phyloP scores from a whole-genome alignment of 768 basidiomycete species.

The Suillus ampliporus region DNA sequence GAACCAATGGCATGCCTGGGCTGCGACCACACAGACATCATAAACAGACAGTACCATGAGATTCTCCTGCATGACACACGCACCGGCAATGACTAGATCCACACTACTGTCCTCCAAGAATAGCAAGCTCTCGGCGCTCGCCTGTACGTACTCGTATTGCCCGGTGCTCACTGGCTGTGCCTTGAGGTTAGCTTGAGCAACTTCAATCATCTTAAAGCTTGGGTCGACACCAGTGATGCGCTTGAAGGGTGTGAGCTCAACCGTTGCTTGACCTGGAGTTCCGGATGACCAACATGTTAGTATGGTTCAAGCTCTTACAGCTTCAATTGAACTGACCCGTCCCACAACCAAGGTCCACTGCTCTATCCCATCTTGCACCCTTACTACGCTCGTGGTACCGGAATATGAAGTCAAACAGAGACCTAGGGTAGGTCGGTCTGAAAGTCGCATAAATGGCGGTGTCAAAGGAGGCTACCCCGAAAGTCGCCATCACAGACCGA shows the following conservation, averaged over 20 bases:
- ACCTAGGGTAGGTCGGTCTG: constrained; percentile 74
- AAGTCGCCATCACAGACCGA: constrained; percentile 67
- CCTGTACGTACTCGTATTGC: constrained; percentile 41
- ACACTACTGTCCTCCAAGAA: constrained; percentile 56
- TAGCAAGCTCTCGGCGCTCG: constrained; percentile 59
- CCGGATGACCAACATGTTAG: not conserved
- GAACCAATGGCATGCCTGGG: constrained; percentile 86
- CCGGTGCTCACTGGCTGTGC: constrained; percentile 25
- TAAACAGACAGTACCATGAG: not conserved
- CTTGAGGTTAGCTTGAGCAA: constrained; percentile 43
- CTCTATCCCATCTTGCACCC: constrained; percentile 51
- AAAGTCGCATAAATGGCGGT: constrained; percentile 67
- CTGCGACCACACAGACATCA: constrained; percentile 39
- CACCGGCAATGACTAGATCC: constrained; percentile 74
- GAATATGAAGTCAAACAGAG: constrained; percentile 67
- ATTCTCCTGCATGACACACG: constrained; percentile 19
- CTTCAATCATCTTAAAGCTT: constrained; percentile 68
- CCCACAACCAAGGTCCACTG: constrained; percentile 83
- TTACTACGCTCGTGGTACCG: constrained; percentile 52
- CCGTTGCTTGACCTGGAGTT: constrained; percentile 71
- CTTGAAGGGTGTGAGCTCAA: constrained; percentile 58
- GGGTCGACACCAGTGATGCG: constrained; percentile 80
- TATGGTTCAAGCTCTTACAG: not conserved
- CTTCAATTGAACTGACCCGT: constrained; percentile 64
- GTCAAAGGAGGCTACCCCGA: constrained; percentile 73